Conservation (phyloP, 805 yeast species). For the Ogataea methanolica region DNA sequence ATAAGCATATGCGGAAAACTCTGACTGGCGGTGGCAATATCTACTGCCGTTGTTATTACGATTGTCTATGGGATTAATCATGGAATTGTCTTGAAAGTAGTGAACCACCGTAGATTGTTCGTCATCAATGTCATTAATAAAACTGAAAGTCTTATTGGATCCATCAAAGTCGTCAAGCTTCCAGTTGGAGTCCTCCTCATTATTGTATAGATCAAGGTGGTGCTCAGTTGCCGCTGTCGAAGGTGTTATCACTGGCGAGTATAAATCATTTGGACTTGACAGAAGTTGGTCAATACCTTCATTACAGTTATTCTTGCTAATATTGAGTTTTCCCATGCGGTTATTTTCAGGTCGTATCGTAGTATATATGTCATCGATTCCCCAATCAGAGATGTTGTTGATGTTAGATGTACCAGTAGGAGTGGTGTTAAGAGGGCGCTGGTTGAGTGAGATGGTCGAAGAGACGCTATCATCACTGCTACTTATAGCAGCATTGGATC, state of each 20-base stretch:
- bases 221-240: neutral
- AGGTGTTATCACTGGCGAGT: neutral
- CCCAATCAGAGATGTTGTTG: constrained; percentile 17
- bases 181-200: neutral
- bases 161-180: too few species aligned
- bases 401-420: neutral
- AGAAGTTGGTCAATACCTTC: neutral
- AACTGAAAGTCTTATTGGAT: neutral
- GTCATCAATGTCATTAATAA: neutral
- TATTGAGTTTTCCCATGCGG: neutral
- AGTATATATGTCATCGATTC: constrained; percentile 13
- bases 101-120: neutral
- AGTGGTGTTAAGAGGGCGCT: neutral
- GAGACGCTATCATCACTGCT: neutral
- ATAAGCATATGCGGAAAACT: neutral
- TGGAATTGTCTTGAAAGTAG: neutral
- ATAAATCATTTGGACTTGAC: neutral
- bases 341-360: neutral
- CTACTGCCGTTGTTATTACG: neutral
- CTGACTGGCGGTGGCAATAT: neutral
- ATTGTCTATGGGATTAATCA: neutral
- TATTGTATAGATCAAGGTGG: neutral
- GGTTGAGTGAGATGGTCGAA: neutral
- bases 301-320: neutral
- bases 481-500: neutral